Conservation (phyloP, 805 yeast species). For the Candida piceae region DNA sequence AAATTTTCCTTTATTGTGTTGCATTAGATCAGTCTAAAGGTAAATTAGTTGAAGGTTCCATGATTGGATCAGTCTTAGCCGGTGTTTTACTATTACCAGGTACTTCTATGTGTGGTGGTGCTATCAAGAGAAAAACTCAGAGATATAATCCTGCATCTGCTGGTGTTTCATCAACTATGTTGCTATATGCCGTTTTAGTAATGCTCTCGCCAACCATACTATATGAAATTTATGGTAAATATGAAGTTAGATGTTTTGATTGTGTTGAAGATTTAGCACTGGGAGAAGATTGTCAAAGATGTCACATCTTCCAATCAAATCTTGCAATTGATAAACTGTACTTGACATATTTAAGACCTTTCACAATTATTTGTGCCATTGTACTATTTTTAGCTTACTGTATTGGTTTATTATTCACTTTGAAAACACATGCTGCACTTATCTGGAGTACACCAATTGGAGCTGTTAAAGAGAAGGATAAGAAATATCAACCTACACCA, state of each 20-base stretch:
- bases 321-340: slow-evolving; percentile 66
- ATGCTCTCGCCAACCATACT: slow-evolving; percentile 91
- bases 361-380: slow-evolving; percentile 73
- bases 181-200: slow-evolving; percentile 81
- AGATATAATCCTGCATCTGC: slow-evolving; percentile 94
- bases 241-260: slow-evolving; percentile 65
- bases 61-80: slow-evolving; percentile 89
- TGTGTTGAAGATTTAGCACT: slow-evolving; percentile 33
- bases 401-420: slow-evolving; percentile 87
- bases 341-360: slow-evolving; percentile 68
- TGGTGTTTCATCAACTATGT: slow-evolving; percentile 95
- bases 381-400: slow-evolving; percentile 78
- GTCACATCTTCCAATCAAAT: slow-evolving; percentile 76
- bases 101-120: slow-evolving; percentile 96
- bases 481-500: slow-evolving; percentile 10
- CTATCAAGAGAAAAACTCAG: slow-evolving; percentile 86
- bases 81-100: slow-evolving; percentile 93
- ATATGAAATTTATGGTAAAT: slow-evolving; percentile 85
- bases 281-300: slow-evolving; percentile 52
- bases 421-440: slow-evolving; percentile 92
- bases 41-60: slow-evolving; percentile 87
- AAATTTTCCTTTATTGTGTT: slow-evolving; percentile 85
- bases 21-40: slow-evolving; percentile 86
- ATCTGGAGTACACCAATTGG: slow-evolving; percentile 79
- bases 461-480: slow-evolving; percentile 31